Evolutionary conservation across 73 alveolate species (phyloP).

Genomic region (Paramecium tetraurelia): DNA sequence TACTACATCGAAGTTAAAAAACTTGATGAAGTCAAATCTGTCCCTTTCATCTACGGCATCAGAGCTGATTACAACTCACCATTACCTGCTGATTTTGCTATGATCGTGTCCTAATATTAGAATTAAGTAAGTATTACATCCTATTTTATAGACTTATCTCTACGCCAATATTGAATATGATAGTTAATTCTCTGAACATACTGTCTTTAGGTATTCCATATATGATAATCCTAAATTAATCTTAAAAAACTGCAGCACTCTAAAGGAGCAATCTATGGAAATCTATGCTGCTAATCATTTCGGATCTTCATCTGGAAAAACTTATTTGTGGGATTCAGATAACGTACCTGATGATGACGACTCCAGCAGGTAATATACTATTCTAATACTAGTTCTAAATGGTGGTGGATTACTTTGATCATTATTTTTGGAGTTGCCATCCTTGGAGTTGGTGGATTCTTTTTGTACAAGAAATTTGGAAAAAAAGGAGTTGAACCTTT

Average conservation of each 20-base stretch:
- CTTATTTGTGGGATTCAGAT: not conserved
- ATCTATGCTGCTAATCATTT: not conserved
- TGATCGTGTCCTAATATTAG: not conserved
- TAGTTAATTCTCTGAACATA: not conserved
- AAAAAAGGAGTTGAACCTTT: conserved; percentile 23
- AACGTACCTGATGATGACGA: not conserved
- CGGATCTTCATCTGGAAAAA: not conserved
- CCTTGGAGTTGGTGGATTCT: conserved; percentile 6
- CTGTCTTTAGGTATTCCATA: not conserved
- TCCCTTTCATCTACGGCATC: not conserved
- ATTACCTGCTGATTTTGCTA: conserved; percentile 25
- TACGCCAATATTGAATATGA: not conserved
- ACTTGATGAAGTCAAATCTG: not conserved
- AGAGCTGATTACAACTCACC: not conserved
- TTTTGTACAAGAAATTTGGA: not conserved
- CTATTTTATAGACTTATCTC: not conserved
- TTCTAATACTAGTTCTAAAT: not conserved
- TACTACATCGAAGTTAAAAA: not conserved
- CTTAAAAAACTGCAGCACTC: not conserved
- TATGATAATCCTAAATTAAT: not conserved
- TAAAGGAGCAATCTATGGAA: not conserved
- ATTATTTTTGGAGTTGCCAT: not conserved
- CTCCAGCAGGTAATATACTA: not conserved
- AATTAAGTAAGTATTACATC: not conserved
- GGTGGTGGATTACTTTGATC: conserved; percentile 50